These are phyloP conservation scores for Cicer chorassanicum DNA, from an alignment of 306 rosid species.

Conservation along the genomic window DNA sequence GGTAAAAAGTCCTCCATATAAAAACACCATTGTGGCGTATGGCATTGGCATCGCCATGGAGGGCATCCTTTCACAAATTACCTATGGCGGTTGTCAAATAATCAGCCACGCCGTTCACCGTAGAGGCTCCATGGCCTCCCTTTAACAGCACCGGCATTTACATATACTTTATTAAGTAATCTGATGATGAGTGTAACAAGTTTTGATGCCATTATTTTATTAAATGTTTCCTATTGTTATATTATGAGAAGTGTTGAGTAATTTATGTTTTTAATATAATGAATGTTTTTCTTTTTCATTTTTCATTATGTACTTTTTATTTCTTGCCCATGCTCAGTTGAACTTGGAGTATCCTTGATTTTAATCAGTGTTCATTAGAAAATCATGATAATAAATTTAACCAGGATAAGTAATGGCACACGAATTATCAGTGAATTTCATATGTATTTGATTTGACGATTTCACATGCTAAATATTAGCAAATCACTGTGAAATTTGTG, in stretches of 20 bases:
- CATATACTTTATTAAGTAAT: neutral
- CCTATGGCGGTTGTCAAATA: no score
- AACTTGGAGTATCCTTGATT: neutral
- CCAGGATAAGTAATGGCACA: neutral
- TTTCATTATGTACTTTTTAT: neutral
- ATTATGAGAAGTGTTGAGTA: neutral
- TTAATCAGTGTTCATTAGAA: neutral
- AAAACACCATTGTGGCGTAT: no score
- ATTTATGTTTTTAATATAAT: conserved; percentile 6
- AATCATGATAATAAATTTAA: neutral
- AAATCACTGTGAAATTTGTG: neutral
- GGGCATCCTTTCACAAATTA: no score
- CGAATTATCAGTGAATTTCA: neutral
- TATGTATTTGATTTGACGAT: neutral
- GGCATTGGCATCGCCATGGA: no score
- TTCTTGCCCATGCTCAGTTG: neutral
- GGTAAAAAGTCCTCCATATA: no score
- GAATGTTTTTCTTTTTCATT: neutral
- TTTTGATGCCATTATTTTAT: neutral
- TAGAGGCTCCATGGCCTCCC: no score
- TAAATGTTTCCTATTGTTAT: neutral
- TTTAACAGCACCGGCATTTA: neutral
- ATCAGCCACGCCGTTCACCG: no score
- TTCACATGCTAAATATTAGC: neutral
- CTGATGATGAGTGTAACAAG: neutral